Evolutionary conservation across 371 early-diverging fungal species (phyloP), one percentile per base, ranked within the genome.

Genomic region (Rhizopus arrhizus): DNA sequence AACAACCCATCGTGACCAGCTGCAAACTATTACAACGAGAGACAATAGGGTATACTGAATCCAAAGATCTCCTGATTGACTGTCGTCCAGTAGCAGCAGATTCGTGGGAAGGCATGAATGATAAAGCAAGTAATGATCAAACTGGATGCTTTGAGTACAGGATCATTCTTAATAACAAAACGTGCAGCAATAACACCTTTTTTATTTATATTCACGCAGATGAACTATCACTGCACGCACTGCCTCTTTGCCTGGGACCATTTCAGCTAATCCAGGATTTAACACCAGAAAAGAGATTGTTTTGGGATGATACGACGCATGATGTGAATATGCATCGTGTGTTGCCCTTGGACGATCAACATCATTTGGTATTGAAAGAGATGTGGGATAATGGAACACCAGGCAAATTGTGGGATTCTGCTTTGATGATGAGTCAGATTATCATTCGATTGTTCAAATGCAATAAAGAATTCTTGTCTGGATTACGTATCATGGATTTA

Each of bases 321-420:
- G 31, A 22, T 43, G 41, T 32, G 16, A 55, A 29, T 28, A 32
- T 9, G 12, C 56, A 42, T 10, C 4, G 42, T 2, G 43, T 50
- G 11, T 43, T 43, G 31, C 15, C 42, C 16, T n/a, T 59, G 52
- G 31, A 42, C 1, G 58, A 66, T 31, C 11, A 35, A 3, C 43
- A 52, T 1, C 59, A 51, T 35, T 34, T 67, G 15, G 29, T 86
- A 1, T 62, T 86, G n/a, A 73, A 76, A 15, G 86, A 86, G 56
- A 56, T 64, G 2, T 82, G 84, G 82, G 70, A 75, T 7, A 48
- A 62, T 7, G 77, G 78, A 0, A 81, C 85, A 28, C 81, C 84
- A 11, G 86, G 85, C 8, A 85, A 84, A 46, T 63, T 82, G 32
- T 86, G 86, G 86, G 85, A 86, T 61, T 83, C 86, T 0, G 85